Evolutionary conservation across 345 rosid species (phyloP).

Genomic region (Syzygium aqueum): DNA sequence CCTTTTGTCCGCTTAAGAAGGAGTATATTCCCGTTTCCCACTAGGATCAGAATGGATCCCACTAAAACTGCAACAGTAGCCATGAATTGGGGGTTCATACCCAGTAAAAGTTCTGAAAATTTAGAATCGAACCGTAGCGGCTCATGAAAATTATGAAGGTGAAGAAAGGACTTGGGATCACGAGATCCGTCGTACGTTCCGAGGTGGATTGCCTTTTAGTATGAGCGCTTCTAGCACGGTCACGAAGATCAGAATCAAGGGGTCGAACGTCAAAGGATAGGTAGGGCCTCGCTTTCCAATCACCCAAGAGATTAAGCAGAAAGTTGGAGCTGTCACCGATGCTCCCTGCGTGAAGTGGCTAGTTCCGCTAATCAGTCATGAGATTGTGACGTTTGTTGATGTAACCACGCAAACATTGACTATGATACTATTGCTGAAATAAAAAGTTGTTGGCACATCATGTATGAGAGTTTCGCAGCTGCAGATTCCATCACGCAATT

Average conservation of each 20-base stretch:
- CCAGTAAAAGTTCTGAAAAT: background rate
- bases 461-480: background rate
- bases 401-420: background rate
- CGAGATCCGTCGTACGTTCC: constrained; percentile 17
- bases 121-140: background rate
- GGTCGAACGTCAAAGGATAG: constrained; percentile 46
- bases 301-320: constrained; percentile 18
- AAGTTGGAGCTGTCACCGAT: constrained; percentile 26
- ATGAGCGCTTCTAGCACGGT: constrained; percentile 20
- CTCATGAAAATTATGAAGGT: background rate
- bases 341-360: constrained; percentile 11
- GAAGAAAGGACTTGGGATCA: background rate
- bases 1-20: constrained; percentile 21
- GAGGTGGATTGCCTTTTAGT: constrained; percentile 14
- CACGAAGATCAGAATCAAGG: constrained; percentile 27
- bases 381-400: background rate
- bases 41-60: constrained; percentile 22
- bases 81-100: background rate
- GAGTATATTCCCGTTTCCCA: constrained; percentile 31
- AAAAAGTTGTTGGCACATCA: background rate
- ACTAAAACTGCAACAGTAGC: constrained; percentile 1
- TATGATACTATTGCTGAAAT: background rate
- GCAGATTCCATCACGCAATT: background rate
- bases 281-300: constrained; percentile 28
- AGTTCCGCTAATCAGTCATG: background rate